phyloP scores from a whole-genome alignment of 2,329 filamentous ascomycete genomes.

The Neurospora sp. region DNA sequence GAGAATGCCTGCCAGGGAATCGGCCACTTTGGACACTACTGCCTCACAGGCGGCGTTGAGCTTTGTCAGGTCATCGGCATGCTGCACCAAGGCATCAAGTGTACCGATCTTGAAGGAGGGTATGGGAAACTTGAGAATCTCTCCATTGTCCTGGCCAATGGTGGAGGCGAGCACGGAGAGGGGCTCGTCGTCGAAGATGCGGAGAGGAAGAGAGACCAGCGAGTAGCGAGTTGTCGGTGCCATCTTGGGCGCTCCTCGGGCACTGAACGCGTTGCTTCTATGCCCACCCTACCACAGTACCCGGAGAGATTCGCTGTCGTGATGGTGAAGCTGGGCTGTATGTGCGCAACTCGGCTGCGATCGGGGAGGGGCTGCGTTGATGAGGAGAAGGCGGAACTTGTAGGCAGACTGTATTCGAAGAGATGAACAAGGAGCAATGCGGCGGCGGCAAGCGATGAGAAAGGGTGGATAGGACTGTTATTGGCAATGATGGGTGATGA shows the following conservation, averaged over 20 bases:
- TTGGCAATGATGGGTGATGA: not conserved
- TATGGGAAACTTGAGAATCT: constrained; percentile 66
- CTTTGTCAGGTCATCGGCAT: constrained; percentile 90
- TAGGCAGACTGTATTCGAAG: not conserved
- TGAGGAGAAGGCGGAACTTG: not conserved
- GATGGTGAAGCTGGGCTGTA: not conserved
- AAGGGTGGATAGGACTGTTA: not conserved
- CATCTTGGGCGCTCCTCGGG: constrained; percentile 24
- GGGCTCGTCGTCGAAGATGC: constrained; percentile 79
- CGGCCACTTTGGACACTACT: constrained; percentile 79
- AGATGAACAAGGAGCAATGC: not conserved
- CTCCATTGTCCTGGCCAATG: constrained; percentile 64
- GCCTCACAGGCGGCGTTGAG: constrained; percentile 69
- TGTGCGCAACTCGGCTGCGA: not conserved
- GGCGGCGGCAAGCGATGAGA: not conserved
- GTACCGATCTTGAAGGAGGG: constrained; percentile 98
- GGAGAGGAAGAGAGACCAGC: constrained; percentile 80
- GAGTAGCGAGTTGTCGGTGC: constrained; percentile 54
- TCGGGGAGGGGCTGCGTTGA: not conserved
- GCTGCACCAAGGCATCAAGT: constrained; percentile 85
- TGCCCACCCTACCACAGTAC: not conserved
- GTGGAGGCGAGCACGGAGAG: constrained; percentile 64
- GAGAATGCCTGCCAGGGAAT: constrained; percentile 73
- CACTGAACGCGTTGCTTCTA: not conserved
- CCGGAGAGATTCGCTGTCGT: not conserved